Percentiles rank a stretch among this genome's conserved stretches.
phyloP scores from a whole-genome alignment of 805 yeast genomes.

The Starmerella roubikii region DNA sequence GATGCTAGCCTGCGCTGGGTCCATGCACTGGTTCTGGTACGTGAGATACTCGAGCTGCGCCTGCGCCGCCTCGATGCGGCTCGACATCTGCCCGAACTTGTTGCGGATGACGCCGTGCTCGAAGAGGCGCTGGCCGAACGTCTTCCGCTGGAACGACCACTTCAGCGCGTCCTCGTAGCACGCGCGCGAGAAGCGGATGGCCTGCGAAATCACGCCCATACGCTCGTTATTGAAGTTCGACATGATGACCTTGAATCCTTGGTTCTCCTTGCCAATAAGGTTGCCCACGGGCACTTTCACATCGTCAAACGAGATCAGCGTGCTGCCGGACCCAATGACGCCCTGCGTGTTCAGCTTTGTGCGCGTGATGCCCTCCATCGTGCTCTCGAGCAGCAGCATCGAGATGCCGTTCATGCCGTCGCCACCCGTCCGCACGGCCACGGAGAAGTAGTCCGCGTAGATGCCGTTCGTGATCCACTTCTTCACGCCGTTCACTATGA shows the following conservation, averaged over 20 bases:
- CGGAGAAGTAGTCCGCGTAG: constrained; percentile 33
- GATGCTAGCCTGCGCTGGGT: constrained; percentile 30
- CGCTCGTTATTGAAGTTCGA: constrained; percentile 36
- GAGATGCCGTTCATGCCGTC: constrained; percentile 32
- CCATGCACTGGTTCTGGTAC: constrained; percentile 28
- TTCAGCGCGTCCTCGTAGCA: constrained; percentile 32
- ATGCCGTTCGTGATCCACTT: constrained; percentile 36
- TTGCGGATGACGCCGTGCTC: constrained; percentile 33
- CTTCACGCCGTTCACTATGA: constrained; percentile 32
- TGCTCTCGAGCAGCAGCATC: constrained; percentile 29
- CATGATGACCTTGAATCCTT: constrained; percentile 34
- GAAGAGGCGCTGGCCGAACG: constrained; percentile 31
- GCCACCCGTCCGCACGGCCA: constrained; percentile 34
- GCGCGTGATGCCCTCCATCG: constrained; percentile 28
- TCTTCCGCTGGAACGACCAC: constrained; percentile 33
- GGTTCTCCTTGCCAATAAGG: constrained; percentile 31
- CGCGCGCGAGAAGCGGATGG: constrained; percentile 31
- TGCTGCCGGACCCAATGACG: constrained; percentile 31
- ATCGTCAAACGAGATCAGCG: constrained; percentile 32
- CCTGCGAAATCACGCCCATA: constrained; percentile 32
- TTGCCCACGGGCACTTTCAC: constrained; percentile 35
- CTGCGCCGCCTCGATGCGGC: constrained; percentile 31
- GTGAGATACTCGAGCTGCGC: constrained; percentile 28
- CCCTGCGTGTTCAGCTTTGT: constrained; percentile 33
- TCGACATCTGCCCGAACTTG: constrained; percentile 33